Evolutionary conservation across 1,139 yeast species (phyloP), one percentile per base, ranked within the genome.

Genomic region (Hyphopichia wangnamkhiaoensis): DNA sequence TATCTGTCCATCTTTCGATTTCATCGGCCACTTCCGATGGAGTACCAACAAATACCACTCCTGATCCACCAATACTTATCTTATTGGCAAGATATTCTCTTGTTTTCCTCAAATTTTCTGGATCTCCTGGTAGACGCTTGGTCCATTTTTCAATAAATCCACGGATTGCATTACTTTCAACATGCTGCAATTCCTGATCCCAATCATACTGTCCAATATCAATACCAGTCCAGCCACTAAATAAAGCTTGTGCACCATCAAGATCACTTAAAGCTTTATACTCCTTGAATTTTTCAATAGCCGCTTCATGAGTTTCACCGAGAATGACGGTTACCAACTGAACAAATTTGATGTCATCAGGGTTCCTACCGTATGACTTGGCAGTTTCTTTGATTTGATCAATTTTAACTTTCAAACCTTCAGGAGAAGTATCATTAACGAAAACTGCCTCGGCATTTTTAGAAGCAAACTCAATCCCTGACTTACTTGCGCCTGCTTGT

Each of bases 401-500:
- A 28, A 65, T 63, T 42, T 65, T 61, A 13, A 42, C 50, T 5
- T 52, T 57, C 13, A 66, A 56, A 16, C 53, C 55, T 29, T 56
- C 64, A 3, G 68, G 66, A 15, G 63, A 53, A 41, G 59, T 51
- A 23, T 51, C 54, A n/a, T 63, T 59, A 17, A 70, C 53, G 49
- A 72, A 73, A 25, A 70, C 68, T 8, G 63, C 58, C 45, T 72
- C 78, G 7, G 72, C 77, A 48, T 70, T 65, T 45, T 64, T 65
- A 18, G 79, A 77, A 26, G 75, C 78, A 45, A 68, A 61, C 5
- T 63, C 63, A 35, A 58, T 58, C 21, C 79, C 79, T 25, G 65
- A 63, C 29, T 62, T 56, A 3, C 76, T 71, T 9, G 76, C 62
- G 23, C 79, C 79, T 2, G 79, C 79, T 49, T 73, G 79, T 34